Evolutionary conservation across 805 yeast genomes (phyloP), one percentile per base, ranked within the genome.

Genomic region (Sporopachydermia lactativora): DNA sequence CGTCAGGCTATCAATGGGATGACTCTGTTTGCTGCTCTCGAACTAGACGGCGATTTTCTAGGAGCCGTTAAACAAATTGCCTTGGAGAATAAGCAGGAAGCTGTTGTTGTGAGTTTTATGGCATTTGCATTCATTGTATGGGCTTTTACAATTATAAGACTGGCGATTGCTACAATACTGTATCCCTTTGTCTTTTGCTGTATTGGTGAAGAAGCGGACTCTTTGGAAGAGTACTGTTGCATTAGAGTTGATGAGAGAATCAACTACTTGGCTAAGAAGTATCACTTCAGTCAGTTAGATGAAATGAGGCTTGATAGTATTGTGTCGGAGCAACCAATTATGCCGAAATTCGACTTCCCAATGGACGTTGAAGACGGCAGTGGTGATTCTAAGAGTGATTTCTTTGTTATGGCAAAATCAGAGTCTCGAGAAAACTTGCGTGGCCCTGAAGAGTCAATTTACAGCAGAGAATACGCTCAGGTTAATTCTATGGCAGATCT

Each of bases 1-100:
- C 73, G 96, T 58, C 95, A 85, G 58, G 77, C 82, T 1, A 71
- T 85, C 46, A 85, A 85, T 53, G 81, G 86, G 18, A 62, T 81
- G 48, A 83, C 96, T 0, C 59, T 80, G 15, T 71, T 67, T 59
- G 68, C 75, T 2, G 72, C 70, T 3, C 52, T 70, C 15, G 52
- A 67, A 11, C 49, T 60, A 14, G 53, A 54, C 28, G 55, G 51
- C 13, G 47, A 50, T 18, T 56, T 66, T 40, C 49, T 62, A 18
- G 54, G 48, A 3, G 50, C 64, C 18, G 68, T 84, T 38, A 62
- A 64, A 46, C 47, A 57, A 2, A 71, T 82, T 13, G 84, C 89
- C n/a, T 55, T 62, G 13, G 64, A 73, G 11, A 77, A 81, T 52
- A 59, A 71, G 45, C 61, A 68, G 36, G 79, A 81, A 51, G 83